These are phyloP conservation scores for Hyphodiscus sp. DNA, from an alignment of 2,329 filamentous ascomycete species.

Conservation along the genomic window DNA sequence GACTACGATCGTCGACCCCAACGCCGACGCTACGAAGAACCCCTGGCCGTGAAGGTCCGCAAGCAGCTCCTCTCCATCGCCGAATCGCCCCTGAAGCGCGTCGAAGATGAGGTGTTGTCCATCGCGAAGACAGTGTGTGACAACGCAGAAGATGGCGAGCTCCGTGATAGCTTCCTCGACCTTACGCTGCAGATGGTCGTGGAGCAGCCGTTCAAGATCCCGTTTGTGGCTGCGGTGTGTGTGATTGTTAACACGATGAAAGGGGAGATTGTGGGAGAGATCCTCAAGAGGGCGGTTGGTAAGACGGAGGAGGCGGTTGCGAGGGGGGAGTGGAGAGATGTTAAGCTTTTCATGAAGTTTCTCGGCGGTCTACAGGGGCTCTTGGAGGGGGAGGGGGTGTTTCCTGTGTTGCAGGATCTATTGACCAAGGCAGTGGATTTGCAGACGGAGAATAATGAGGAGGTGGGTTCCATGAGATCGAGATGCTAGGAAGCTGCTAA, in stretches of 20 bases:
- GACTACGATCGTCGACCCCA: constrained; percentile 68
- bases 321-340: constrained; percentile 76
- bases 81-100: constrained; percentile 71
- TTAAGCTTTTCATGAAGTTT: constrained; percentile 86
- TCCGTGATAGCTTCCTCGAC: constrained; percentile 66
- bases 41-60: constrained; percentile 64
- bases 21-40: constrained; percentile 68
- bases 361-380: constrained; percentile 78
- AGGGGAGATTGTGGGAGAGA: constrained; percentile 64
- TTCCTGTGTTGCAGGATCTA: constrained; percentile 80
- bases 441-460: constrained; percentile 87
- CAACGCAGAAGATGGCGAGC: constrained; percentile 77
- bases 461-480: constrained; percentile 51
- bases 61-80: constrained; percentile 75
- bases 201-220: constrained; percentile 97
- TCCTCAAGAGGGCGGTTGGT: constrained; percentile 57
- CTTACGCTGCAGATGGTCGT: constrained; percentile 69
- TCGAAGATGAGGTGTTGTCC: constrained; percentile 69
- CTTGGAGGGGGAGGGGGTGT: constrained; percentile 78
- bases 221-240: constrained; percentile 80
- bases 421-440: constrained; percentile 86
- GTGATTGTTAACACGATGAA: constrained; percentile 74
- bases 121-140: constrained; percentile 74
- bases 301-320: constrained; percentile 62
- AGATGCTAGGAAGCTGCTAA: background rate